Evolutionary conservation across 192 early-diverging fungal species (phyloP).

Genomic region (Entrophospora sp.): DNA sequence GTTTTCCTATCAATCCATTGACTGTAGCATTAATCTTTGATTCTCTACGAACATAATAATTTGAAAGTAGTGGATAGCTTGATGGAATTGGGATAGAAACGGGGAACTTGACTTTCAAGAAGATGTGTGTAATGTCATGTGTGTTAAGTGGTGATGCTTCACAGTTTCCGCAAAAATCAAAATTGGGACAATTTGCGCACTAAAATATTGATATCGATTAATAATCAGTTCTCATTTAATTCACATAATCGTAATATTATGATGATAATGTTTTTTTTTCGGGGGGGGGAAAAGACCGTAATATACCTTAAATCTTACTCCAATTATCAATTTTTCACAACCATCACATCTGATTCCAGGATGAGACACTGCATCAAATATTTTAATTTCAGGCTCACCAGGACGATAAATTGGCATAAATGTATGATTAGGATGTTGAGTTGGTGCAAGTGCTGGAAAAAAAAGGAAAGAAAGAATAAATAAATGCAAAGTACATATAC

Average conservation of each 20-base stretch:
- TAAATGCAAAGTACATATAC: not conserved
- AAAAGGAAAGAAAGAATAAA: not conserved
- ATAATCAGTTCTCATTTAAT: no score
- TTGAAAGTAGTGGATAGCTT: slow-evolving; percentile 24
- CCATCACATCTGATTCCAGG: slow-evolving; percentile 38
- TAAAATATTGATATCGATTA: no score
- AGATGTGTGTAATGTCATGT: slow-evolving; percentile 37
- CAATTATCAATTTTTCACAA: slow-evolving; percentile 32
- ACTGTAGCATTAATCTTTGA: not conserved
- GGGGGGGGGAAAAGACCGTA: no score
- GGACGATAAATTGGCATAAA: slow-evolving; percentile 30
- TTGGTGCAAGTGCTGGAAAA: slow-evolving; percentile 24
- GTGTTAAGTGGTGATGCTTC: slow-evolving; percentile 24
- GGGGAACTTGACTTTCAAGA: slow-evolving; percentile 40
- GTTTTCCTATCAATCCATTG: slow-evolving; percentile 25
- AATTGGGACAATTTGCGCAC: slow-evolving; percentile 51
- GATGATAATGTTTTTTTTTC: no score
- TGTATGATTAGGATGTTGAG: slow-evolving; percentile 33
- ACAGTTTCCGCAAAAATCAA: slow-evolving; percentile 59
- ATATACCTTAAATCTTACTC: slow-evolving; percentile 42
- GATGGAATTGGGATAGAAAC: slow-evolving; percentile 15
- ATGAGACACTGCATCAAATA: slow-evolving; percentile 25
- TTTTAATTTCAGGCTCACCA: slow-evolving; percentile 24
- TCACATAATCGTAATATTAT: no score
- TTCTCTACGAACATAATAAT: slow-evolving; percentile 25